A percentile compares a stretch with the other conserved stretches of the same genome.
phyloP scores from a whole-genome alignment of 2,329 filamentous ascomycete species.

The Calonectria ilicicola region DNA sequence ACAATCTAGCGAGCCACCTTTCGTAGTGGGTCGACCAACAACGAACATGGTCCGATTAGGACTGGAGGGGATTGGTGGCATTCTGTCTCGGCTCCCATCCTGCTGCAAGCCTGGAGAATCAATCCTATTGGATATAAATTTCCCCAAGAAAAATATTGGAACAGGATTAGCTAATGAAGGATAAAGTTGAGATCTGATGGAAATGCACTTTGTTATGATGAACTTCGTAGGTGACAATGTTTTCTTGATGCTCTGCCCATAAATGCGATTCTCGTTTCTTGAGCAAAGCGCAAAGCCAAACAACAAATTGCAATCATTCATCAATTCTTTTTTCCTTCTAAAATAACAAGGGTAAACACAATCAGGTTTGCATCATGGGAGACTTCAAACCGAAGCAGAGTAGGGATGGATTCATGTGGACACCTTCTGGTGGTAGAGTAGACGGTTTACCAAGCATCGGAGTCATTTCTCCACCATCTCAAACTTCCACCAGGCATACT shows the following conservation, averaged over 20 bases:
- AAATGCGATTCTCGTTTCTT: background rate
- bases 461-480: constrained; percentile 7
- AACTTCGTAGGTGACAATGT: background rate
- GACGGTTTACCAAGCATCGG: constrained; percentile 18
- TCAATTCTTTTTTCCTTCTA: background rate
- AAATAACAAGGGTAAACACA: too few relatives aligned
- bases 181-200: background rate
- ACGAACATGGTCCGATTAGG: background rate
- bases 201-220: background rate
- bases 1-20: background rate
- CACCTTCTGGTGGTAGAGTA: background rate
- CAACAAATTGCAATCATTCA: background rate
- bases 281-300: background rate
- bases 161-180: background rate
- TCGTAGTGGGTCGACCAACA: background rate
- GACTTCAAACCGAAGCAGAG: constrained; percentile 1
- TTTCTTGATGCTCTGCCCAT: background rate
- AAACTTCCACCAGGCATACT: background rate
- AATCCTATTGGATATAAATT: background rate
- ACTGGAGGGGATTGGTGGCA: background rate
- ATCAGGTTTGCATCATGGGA: background rate
- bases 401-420: constrained; percentile 25
- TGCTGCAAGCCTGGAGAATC: background rate
- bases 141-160: background rate
- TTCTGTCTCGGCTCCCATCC: background rate